Evolutionary conservation across 2,329 filamentous ascomycete genomes (phyloP), one percentile per base, ranked within the genome.

Genomic region (Colletotrichum sp.): DNA sequence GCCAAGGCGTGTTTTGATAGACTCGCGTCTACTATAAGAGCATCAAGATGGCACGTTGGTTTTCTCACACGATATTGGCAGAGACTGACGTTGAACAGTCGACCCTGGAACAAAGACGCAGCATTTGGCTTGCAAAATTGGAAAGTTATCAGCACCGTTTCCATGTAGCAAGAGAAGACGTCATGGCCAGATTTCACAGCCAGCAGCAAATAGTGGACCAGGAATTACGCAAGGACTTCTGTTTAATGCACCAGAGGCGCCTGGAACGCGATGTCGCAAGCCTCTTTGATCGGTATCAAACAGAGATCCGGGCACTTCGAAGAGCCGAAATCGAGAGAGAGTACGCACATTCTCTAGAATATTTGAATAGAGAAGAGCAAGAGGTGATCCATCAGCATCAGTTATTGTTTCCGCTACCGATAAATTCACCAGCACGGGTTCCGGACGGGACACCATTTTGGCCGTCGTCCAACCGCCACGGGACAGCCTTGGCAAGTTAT

Each of bases 11-110:
- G 6, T 3, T n/a, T 49, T 1, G 1, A n/a, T n/a, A 2, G 5
- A 12, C 10, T n/a, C 2, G 9, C 3, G 1, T 12, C 9, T 21
- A 49, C 18, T 7, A 49, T 3, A 12, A 3, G 18, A 21, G 4
- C 18, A 49, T 4, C 3, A 49, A 12, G 44, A 49, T 49, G 10
- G 44, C n/a, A 49, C 0, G 44, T 49, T 13, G 3, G 5, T 21
- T 21, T 4, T 1, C 3, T 49, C 4, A 21, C 6, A 52, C 4
- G 44, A 21, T 52, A 0, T 4, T 52, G 10, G 3, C n/a, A 4
- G 7, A 52, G 10, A 21, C 44, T 52, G 44, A 52, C 44, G n/a
- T 21, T 13, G 3, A 52, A 13, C 7, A 52, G 44, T 52, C n/a
- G 10, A 21, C 10, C 3, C n/a, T 52, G 1, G 44, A 52, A 2